Conservation (phyloP, 352 stramenopile genomes). For the Blastocystis sp. region DNA sequence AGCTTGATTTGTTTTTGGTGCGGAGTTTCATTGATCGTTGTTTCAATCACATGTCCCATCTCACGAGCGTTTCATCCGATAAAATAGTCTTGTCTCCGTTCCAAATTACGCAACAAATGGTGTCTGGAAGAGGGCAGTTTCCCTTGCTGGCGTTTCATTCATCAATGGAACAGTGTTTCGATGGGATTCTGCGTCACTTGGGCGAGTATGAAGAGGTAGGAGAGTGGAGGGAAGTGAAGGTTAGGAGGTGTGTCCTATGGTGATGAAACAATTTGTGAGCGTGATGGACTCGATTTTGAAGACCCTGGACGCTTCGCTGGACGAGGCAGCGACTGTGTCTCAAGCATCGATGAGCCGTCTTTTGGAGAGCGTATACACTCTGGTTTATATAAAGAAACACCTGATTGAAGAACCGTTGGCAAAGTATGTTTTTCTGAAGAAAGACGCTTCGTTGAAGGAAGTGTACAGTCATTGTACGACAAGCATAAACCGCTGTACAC, state of each 20-base stretch:
- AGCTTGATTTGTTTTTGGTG: neutral
- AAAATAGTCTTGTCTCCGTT: constrained; percentile 17
- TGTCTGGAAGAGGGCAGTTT: neutral
- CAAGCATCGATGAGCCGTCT: neutral
- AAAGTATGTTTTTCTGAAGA: neutral
- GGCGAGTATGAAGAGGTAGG: neutral
- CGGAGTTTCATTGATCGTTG: neutral
- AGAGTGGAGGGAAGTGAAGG: neutral
- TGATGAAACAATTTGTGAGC: neutral
- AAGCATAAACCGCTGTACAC: neutral
- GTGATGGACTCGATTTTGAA: neutral
- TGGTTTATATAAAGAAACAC: neutral
- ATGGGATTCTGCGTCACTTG: neutral
- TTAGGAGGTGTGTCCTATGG: neutral
- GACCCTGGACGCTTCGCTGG: neutral
- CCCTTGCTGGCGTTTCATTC: neutral
- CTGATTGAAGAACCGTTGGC: constrained; percentile 22
- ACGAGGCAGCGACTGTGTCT: neutral
- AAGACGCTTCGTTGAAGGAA: constrained; percentile 8
- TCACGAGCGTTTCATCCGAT: neutral
- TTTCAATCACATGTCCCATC: neutral
- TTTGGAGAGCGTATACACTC: neutral
- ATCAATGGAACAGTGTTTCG: neutral
- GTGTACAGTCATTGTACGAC: neutral
- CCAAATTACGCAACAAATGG: neutral